These are phyloP conservation scores for Flaveria linearis DNA, from an alignment of 129 eudicot genomes.

Conservation along the genomic window DNA sequence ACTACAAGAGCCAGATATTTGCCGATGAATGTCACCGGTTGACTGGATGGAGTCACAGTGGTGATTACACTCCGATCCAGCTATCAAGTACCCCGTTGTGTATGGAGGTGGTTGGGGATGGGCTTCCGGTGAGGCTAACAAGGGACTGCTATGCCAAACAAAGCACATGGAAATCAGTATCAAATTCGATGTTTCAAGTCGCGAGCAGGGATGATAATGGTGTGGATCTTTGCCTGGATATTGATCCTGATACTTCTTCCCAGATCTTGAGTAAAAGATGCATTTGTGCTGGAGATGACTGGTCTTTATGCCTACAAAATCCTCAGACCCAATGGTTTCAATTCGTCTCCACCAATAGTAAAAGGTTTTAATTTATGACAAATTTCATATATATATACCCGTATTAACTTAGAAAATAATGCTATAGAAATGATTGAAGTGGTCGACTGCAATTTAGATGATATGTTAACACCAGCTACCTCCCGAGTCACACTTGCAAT, in stretches of 20 bases:
- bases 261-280: constrained; percentile 45
- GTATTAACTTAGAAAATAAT: background rate
- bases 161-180: constrained; percentile 43
- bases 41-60: constrained; percentile 41
- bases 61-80: constrained; percentile 32
- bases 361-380: background rate
- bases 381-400: background rate
- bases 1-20: constrained; percentile 17
- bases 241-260: constrained; percentile 32
- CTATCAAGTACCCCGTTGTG: constrained; percentile 40
- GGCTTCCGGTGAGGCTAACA: constrained; percentile 46
- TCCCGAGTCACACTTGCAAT: background rate
- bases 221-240: constrained; percentile 44
- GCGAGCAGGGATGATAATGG: constrained; percentile 36
- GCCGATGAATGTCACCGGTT: constrained; percentile 37
- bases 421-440: background rate
- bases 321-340: constrained; percentile 59
- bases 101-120: constrained; percentile 43
- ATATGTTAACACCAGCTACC: background rate
- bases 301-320: constrained; percentile 27
- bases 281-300: constrained; percentile 32
- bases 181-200: constrained; percentile 39
- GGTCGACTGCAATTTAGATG: background rate
- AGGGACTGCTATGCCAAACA: constrained; percentile 32
- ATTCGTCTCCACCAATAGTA: constrained; percentile 41